Evolutionary conservation across 176 grass and related monocot genomes (phyloP).

Genomic region (Triticum monococcum): DNA sequence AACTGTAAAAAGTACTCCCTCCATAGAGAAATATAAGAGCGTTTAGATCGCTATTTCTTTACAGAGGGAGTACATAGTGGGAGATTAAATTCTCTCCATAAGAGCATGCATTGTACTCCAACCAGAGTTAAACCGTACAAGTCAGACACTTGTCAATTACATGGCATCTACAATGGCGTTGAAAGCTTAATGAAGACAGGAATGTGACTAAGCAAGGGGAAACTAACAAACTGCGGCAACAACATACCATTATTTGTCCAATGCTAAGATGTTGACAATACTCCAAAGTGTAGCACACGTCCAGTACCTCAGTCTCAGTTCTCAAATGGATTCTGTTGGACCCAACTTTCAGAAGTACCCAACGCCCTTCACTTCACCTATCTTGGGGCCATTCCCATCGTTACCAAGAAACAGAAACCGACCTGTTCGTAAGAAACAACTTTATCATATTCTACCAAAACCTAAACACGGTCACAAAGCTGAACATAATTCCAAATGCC

Average conservation of each 20-base stretch:
- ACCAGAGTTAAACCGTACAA: background rate
- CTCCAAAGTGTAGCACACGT: background rate
- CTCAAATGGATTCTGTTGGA: background rate
- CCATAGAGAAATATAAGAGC: too few relatives aligned
- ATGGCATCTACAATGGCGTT: slow-evolving; percentile 18
- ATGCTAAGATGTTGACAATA: background rate
- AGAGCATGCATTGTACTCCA: background rate
- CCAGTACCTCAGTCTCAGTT: slow-evolving; percentile 1
- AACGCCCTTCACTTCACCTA: slow-evolving; percentile 42
- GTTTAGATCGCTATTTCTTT: too few relatives aligned
- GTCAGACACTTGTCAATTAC: slow-evolving; percentile 5
- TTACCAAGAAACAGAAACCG: slow-evolving; percentile 69
- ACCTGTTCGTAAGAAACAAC: slow-evolving; percentile 28
- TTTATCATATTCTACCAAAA: background rate
- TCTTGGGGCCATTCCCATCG: slow-evolving; percentile 32
- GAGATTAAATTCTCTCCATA: background rate
- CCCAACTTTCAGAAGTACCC: slow-evolving; percentile 58
- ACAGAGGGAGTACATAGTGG: background rate
- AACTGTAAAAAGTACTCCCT: background rate
- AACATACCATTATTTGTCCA: background rate
- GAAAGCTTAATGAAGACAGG: background rate
- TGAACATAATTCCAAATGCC: background rate
- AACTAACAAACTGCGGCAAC: background rate
- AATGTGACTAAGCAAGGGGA: background rate
- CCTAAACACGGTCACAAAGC: background rate